Percentiles rank a stretch among this genome's conserved stretches.
These are phyloP conservation scores for Colletotrichum gigasporum DNA, from an alignment of 2,329 filamentous ascomycete species.

Conservation along the genomic window DNA sequence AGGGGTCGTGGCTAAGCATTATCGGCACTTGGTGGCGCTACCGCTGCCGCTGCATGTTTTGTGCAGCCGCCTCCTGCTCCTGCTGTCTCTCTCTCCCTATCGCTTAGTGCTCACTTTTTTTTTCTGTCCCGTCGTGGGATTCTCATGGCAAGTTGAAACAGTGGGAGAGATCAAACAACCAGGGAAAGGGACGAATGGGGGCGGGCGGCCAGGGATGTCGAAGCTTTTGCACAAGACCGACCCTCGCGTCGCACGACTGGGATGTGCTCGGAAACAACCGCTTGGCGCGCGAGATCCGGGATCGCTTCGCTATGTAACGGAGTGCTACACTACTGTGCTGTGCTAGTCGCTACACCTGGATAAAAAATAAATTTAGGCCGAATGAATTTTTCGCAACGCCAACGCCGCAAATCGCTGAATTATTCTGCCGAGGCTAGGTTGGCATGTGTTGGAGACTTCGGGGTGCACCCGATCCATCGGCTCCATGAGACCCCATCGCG, in stretches of 20 bases:
- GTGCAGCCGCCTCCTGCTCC: too few species aligned
- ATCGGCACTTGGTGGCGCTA: slow-evolving; percentile 4
- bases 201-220: slow-evolving; percentile 16
- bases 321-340: too few species aligned
- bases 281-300: slow-evolving; percentile 30
- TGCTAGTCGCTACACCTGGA: background rate
- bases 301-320: background rate
- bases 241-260: slow-evolving; percentile 29
- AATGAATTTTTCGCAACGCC: too few species aligned
- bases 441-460: slow-evolving; percentile 18
- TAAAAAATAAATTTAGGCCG: slow-evolving; percentile 1
- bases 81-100: background rate
- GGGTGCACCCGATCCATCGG: background rate
- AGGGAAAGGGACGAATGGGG: slow-evolving; percentile 14
- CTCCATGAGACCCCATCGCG: background rate
- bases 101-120: background rate
- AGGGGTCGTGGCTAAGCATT: slow-evolving; percentile 6
- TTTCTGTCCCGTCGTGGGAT: background rate
- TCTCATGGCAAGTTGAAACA: slow-evolving; percentile 27
- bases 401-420: slow-evolving; percentile 5
- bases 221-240: slow-evolving; percentile 31
- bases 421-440: slow-evolving; percentile 16
- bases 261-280: slow-evolving; percentile 29
- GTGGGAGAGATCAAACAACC: slow-evolving; percentile 29
- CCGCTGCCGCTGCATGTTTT: too few species aligned